Conservation (phyloP, 2,329 filamentous ascomycete species). For the Stachybotrys elegans region DNA sequence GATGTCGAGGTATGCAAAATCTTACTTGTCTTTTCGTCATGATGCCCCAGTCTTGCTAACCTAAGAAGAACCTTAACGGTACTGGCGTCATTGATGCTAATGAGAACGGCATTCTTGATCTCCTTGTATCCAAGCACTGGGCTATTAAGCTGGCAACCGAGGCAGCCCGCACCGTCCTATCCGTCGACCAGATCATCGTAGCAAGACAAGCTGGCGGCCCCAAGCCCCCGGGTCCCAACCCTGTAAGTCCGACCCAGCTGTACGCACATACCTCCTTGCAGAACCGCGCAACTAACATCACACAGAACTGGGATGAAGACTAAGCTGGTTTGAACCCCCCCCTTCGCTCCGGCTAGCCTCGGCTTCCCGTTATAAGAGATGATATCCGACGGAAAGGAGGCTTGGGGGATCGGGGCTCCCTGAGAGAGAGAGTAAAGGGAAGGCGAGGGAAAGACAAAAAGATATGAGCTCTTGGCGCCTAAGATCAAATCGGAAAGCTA, state of each 20-base stretch:
- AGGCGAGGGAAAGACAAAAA: too few relatives aligned
- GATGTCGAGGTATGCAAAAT: slow-evolving; percentile 70
- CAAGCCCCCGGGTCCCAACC: slow-evolving; percentile 92
- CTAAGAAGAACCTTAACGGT: slow-evolving; percentile 62
- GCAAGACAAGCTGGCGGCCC: slow-evolving; percentile 94
- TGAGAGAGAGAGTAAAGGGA: too few relatives aligned
- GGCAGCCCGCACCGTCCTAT: slow-evolving; percentile 86
- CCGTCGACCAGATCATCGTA: slow-evolving; percentile 98
- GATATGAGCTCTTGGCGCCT: too few relatives aligned
- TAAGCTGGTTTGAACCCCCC: slow-evolving; percentile 33
- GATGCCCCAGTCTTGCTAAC: too few relatives aligned
- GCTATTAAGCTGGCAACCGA: slow-evolving; percentile 96
- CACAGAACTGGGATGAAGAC: slow-evolving; percentile 59
- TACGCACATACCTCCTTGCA: too few relatives aligned
- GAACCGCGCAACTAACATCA: too few relatives aligned
- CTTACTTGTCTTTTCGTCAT: too few relatives aligned
- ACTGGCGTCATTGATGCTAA: slow-evolving; percentile 81
- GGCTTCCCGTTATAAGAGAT: too few relatives aligned
- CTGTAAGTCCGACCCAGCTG: slow-evolving; percentile 45
- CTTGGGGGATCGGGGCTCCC: too few relatives aligned
- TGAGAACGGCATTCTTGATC: slow-evolving; percentile 84
- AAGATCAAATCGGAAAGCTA: too few relatives aligned
- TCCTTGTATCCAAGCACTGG: slow-evolving; percentile 90
- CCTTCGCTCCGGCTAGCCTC: too few relatives aligned
- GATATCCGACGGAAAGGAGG: too few relatives aligned